Evolutionary conservation across 2,329 filamentous ascomycete species (phyloP).

Genomic region (Aspergillus chevalieri): DNA sequence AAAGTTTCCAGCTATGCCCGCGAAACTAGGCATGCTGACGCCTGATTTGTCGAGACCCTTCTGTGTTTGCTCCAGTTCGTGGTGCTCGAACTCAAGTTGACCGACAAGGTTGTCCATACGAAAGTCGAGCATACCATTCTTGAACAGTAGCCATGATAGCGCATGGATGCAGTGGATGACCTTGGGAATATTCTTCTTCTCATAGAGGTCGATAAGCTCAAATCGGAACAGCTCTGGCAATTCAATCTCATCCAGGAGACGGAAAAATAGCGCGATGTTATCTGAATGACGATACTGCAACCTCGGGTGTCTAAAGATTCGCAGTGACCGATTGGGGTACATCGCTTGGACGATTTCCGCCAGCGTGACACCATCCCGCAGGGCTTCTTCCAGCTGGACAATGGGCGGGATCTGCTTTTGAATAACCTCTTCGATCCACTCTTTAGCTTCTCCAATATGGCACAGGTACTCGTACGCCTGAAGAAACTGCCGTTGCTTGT

Average conservation of each 20-base stretch:
- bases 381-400: slow-evolving; percentile 84
- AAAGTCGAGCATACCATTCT: slow-evolving; percentile 91
- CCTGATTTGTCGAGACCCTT: slow-evolving; percentile 95
- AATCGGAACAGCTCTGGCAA: slow-evolving; percentile 94
- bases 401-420: slow-evolving; percentile 82
- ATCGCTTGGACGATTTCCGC: slow-evolving; percentile 90
- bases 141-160: slow-evolving; percentile 91
- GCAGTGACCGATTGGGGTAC: slow-evolving; percentile 65
- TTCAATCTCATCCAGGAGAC: slow-evolving; percentile 84
- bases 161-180: slow-evolving; percentile 99
- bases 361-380: slow-evolving; percentile 87
- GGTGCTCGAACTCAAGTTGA: slow-evolving; percentile 93
- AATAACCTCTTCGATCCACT: slow-evolving; percentile 95
- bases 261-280: slow-evolving; percentile 95
- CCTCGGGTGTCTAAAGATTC: slow-evolving; percentile 79
- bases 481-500: slow-evolving; percentile 91
- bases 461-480: slow-evolving; percentile 98
- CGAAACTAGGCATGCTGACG: slow-evolving; percentile 93
- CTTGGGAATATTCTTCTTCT: slow-evolving; percentile 99
- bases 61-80: slow-evolving; percentile 94
- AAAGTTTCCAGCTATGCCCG: slow-evolving; percentile 94
- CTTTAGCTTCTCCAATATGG: slow-evolving; percentile 96
- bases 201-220: slow-evolving; percentile 93
- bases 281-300: slow-evolving; percentile 94
- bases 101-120: slow-evolving; percentile 94